Evolutionary conservation across 2,329 filamentous ascomycete species (phyloP).

Genomic region (Aspergillus phoenicis): DNA sequence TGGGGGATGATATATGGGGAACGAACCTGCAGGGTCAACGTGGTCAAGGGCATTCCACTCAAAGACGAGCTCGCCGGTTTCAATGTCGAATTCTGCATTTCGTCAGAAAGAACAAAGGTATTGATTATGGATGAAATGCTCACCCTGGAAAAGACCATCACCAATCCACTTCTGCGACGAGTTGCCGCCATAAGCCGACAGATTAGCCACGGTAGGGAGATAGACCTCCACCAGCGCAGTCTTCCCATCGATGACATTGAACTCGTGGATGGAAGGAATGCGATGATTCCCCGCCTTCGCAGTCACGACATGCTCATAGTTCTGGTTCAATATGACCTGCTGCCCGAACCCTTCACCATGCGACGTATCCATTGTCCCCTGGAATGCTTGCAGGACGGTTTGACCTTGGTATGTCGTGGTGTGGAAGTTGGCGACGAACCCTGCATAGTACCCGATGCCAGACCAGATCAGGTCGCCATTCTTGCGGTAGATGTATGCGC

Average conservation of each 20-base stretch:
- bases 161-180: constrained; percentile 59
- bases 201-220: constrained; percentile 52
- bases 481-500: constrained; percentile 59
- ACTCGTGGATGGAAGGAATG: constrained; percentile 59
- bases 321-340: constrained; percentile 55
- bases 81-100: constrained; percentile 48
- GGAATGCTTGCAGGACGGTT: constrained; percentile 57
- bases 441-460: constrained; percentile 55
- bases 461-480: constrained; percentile 62
- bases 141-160: constrained; percentile 58
- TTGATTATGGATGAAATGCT: constrained; percentile 27
- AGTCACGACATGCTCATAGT: constrained; percentile 58
- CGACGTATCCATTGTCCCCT: constrained; percentile 55
- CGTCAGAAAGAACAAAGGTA: neutral
- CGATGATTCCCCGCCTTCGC: constrained; percentile 53
- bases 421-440: constrained; percentile 59
- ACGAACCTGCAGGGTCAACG: constrained; percentile 53
- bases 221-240: constrained; percentile 59
- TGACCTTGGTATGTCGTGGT: constrained; percentile 52
- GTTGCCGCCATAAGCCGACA: constrained; percentile 51
- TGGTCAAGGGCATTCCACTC: constrained; percentile 63
- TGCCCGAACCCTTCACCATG: constrained; percentile 60
- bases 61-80: constrained; percentile 59
- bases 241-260: constrained; percentile 56
- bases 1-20: constrained; percentile 11